These are phyloP conservation scores for Ophiosphaerella herpotricha DNA, from an alignment of 2,329 filamentous ascomycete genomes.

Conservation along the genomic window DNA sequence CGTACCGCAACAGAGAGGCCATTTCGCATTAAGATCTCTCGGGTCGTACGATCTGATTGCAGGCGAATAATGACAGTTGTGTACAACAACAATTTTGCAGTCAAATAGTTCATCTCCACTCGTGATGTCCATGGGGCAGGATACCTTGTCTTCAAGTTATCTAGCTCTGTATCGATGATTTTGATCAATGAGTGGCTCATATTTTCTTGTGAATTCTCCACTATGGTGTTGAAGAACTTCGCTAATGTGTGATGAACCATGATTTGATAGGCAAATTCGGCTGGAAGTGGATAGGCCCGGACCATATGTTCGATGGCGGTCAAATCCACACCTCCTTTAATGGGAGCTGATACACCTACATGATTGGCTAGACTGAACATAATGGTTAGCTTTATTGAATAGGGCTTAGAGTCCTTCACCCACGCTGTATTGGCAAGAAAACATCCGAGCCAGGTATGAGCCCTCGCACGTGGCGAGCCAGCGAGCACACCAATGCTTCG, in stretches of 20 bases:
- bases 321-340: constrained; percentile 19
- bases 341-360: constrained; percentile 19
- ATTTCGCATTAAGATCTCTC: constrained; percentile 24
- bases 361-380: constrained; percentile 19
- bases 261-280: constrained; percentile 26
- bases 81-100: constrained; percentile 26
- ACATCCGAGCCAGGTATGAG: constrained; percentile 27
- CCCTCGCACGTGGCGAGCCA: constrained; percentile 17
- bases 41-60: constrained; percentile 17
- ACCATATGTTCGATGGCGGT: constrained; percentile 23
- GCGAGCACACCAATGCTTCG: constrained; percentile 21
- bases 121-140: constrained; percentile 20
- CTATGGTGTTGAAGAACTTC: constrained; percentile 22
- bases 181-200: constrained; percentile 23
- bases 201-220: constrained; percentile 19
- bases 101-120: constrained; percentile 16
- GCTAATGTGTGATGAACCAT: constrained; percentile 29
- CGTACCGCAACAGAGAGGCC: constrained; percentile 21
- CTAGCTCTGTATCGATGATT: constrained; percentile 26
- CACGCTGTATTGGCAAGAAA: constrained; percentile 25
- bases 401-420: not conserved
- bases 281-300: constrained; percentile 17
- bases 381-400: constrained; percentile 18
- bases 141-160: constrained; percentile 16
- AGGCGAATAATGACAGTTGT: constrained; percentile 25